Base-by-base conservation (phyloP, 2,329 filamentous ascomycete species). In the Periconia macrospinosa region DNA sequence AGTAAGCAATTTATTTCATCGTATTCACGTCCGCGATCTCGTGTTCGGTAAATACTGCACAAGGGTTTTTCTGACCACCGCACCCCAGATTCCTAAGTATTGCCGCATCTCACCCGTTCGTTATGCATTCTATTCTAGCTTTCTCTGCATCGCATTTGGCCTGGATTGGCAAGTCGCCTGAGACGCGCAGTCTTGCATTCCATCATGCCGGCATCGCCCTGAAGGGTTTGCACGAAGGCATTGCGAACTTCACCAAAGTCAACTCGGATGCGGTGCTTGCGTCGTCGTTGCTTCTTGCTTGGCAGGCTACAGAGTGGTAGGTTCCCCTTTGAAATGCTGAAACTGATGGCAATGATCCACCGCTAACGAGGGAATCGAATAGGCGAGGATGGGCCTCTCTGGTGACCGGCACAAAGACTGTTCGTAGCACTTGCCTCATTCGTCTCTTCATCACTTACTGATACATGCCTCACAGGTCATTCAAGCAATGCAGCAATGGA, bases 291-390 rank as follows among this genome's bases (percentile, higher is more conserved):
- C 84, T 97, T 45, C 83, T 99, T 47, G 95, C 92, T 37, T 97
- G 94, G 92, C 93, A 97, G 78, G 90, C 91, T 52, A 94, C 88
- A 55, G 93, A 97, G 78, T 97, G 92, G 93, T 95, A 83, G 81
- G 87, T 27, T 5, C 23, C 8, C 23, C 23, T 18, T 17, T n/a
- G n/a, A n/a, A n/a, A 11, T 30, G 17, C 5, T 15, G 9, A 13
- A 37, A 10, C 42, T 27, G 20, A 17, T n/a, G 42, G 23, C 27
- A 30, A 45, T 35, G 33, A 13, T 3, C 11, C 14, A 42, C 35
- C 18, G 47, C 58, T 67, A 41, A 66, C 59, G 15, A 30, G 23
- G 5, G 33, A 37, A 18, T 40, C 30, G 35, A 50, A 35, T 49
- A 96, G 92, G 90, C 88, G 88, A 73, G 90, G 88, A 75, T 97